Evolutionary conservation across 768 basidiomycete species (phyloP), one percentile per base, ranked within the genome.

Genomic region (Podaxis pistillaris): DNA sequence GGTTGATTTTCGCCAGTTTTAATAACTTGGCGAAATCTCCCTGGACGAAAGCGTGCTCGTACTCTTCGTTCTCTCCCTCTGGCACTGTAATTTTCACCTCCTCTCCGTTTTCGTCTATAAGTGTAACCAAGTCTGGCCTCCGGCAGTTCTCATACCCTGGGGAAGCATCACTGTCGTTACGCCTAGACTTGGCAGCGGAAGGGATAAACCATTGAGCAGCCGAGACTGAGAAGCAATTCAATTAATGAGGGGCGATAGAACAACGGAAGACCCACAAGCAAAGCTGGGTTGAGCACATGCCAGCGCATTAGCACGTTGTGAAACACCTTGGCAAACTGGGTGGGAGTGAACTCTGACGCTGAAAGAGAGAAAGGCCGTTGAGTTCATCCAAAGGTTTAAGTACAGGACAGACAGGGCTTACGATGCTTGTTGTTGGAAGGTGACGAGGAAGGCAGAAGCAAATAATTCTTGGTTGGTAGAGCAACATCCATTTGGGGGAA

Each of bases 401-500:
- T n/a, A 49, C 4, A 47, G 17, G 19, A 47, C 6, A 26, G 7
- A 36, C 6, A 24, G 37, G 8, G 26, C 41, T 55, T 33, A 61
- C 60, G 41, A 61, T 61, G 52, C 51, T 36, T n/a, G n/a, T 54
- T 36, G 17, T 33, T n/a, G 40, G 26, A n/a, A 50, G 19, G 30
- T 54, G 4, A 36, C 60, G 38, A 61, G 26, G 52, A 54, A 54
- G 5, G 60, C 40, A 12, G 60, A 61, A n/a, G 60, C 60, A 26
- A 61, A 61, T 2, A 61, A 2, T 15, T 46, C 40, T 30, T 52
- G 52, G 26, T 52, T 52, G 36, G 40, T 61, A 13, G 60, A 53
- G 22, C 60, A 61, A 44, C 60, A 61, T 8, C 52, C 60, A 8
- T 44, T 53, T 0, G 52, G 19, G 26, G 60, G 60, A 15, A 61